These are phyloP conservation scores for Geotrichum histeridarum DNA, from an alignment of 1,139 yeast genomes.

Conservation along the genomic window DNA sequence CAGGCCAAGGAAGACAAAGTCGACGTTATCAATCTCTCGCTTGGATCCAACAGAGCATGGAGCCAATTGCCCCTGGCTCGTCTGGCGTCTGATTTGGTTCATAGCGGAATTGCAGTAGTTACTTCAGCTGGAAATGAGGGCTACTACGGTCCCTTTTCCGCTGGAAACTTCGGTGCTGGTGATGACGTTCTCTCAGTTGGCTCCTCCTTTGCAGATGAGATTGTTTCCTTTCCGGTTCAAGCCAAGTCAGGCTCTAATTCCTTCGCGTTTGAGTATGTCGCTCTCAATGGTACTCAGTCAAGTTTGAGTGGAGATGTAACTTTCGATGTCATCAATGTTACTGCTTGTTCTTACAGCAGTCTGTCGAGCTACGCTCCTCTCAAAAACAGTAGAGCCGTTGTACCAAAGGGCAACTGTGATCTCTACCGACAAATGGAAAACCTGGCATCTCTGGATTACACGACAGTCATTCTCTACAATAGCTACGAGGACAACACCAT, in stretches of 20 bases:
- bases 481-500: neutral
- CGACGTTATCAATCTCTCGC: constrained; percentile 23
- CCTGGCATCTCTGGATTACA: neutral
- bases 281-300: constrained; percentile 9
- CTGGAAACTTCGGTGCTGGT: constrained; percentile 18
- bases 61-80: constrained; percentile 19
- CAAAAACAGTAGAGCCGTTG: neutral
- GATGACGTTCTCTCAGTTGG: constrained; percentile 17
- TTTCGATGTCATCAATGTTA: neutral
- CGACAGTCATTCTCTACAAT: constrained; percentile 5
- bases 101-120: constrained; percentile 20
- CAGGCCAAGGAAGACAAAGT: constrained; percentile 23
- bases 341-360: constrained; percentile 2
- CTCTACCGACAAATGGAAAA: neutral
- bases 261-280: constrained; percentile 11
- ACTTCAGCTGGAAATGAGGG: constrained; percentile 25
- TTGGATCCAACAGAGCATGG: constrained; percentile 22
- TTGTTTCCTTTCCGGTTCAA: constrained; percentile 5
- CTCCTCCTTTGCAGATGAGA: constrained; percentile 13
- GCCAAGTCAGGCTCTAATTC: neutral
- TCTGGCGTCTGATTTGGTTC: constrained; percentile 20
- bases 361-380: neutral
- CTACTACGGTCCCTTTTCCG: constrained; percentile 12
- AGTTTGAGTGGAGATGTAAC: neutral
- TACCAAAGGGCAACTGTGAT: constrained; percentile 12